A percentile compares a stretch with the other conserved stretches of the same genome.
Evolutionary conservation across 23 red algal species (phyloP).

Genomic region (Cyanidioschyzon merolae): DNA sequence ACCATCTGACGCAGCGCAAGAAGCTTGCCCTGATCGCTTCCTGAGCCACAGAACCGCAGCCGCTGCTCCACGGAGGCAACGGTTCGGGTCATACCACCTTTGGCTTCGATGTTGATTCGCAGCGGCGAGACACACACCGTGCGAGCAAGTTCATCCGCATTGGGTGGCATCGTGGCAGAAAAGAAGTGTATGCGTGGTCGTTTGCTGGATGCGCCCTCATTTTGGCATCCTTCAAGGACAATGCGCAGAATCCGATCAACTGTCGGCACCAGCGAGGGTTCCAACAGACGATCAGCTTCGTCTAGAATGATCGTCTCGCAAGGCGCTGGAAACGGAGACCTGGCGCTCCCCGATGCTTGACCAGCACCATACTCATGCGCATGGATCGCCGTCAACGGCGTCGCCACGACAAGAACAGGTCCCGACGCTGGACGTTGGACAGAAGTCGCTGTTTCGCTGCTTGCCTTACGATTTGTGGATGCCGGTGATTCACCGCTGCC

Average conservation of each 20-base stretch:
- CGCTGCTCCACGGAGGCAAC: slow-evolving; percentile 38
- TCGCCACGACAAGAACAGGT: not conserved
- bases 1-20: slow-evolving; percentile 55
- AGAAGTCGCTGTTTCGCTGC: not conserved
- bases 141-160: slow-evolving; percentile 20
- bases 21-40: slow-evolving; percentile 57
- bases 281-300: slow-evolving; percentile 84
- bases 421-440: not conserved
- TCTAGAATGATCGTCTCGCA: slow-evolving; percentile 50
- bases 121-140: slow-evolving; percentile 24
- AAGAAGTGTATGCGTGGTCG: slow-evolving; percentile 39
- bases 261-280: slow-evolving; percentile 38
- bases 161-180: slow-evolving; percentile 65
- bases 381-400: slow-evolving; percentile 7
- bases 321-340: not conserved
- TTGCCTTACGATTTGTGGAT: not conserved
- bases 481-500: not conserved
- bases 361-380: not conserved
- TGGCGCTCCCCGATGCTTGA: not conserved
- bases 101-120: slow-evolving; percentile 37
- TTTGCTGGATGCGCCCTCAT: not conserved
- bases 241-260: slow-evolving; percentile 34
- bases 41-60: slow-evolving; percentile 51
- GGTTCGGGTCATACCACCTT: slow-evolving; percentile 29
- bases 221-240: not conserved